Evolutionary conservation across 1,284 basidiomycete genomes (phyloP).

Genomic region (Wolfiporia cocos): DNA sequence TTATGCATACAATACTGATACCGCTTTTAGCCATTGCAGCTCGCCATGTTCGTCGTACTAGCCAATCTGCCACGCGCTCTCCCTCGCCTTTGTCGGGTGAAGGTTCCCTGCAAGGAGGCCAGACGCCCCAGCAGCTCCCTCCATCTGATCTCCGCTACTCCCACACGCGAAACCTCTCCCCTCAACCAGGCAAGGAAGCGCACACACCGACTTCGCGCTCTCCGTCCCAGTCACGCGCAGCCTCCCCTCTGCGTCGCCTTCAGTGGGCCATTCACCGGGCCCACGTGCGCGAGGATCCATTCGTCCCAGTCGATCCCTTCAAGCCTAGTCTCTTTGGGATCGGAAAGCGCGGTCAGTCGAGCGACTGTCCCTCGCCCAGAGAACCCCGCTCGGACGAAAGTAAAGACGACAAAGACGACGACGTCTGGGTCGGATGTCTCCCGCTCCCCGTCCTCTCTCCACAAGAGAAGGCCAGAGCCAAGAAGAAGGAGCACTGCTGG

Average conservation of each 20-base stretch:
- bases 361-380: too few relatives aligned
- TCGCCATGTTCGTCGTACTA: too few relatives aligned
- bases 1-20: too few relatives aligned
- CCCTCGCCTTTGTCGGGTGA: conserved; percentile 20
- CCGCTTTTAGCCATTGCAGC: too few relatives aligned
- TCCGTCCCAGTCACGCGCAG: conserved; percentile 33
- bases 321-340: conserved; percentile 24
- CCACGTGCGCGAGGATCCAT: conserved; percentile 40
- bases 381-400: conserved; percentile 5
- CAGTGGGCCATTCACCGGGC: conserved; percentile 30
- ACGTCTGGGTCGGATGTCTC: conserved; percentile 11
- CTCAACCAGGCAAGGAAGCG: conserved; percentile 17
- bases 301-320: conserved; percentile 44
- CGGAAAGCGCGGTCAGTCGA: conserved; percentile 4
- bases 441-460: conserved; percentile 12
- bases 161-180: conserved; percentile 12
- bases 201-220: conserved; percentile 22
- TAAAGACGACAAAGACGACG: conserved; percentile 9
- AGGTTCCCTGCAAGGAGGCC: conserved; percentile 10
- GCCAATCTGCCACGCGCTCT: conserved; percentile 18
- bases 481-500: conserved; percentile 8
- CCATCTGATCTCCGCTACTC: conserved; percentile 10
- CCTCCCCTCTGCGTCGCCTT: conserved; percentile 38
- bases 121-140: conserved; percentile 12
- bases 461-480: background rate